These are phyloP conservation scores for Xylaria grammica DNA, from an alignment of 495 filamentous ascomycete species.

Conservation along the genomic window DNA sequence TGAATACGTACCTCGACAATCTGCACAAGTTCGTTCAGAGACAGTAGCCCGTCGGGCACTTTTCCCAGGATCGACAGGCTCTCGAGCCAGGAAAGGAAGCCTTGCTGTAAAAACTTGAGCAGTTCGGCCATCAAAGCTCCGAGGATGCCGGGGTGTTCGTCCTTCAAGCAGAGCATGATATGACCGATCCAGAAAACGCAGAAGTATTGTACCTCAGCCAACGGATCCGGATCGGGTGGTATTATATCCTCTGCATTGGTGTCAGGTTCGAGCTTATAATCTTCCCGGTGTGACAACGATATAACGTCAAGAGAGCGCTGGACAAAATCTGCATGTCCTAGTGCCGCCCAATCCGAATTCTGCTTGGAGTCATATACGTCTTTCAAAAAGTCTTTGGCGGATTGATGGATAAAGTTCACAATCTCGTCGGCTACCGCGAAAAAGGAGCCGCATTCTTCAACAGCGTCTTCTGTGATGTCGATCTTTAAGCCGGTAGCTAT, in stretches of 20 bases:
- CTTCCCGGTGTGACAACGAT: not conserved
- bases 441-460: slow-evolving; percentile 37
- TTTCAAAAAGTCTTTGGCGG: slow-evolving; percentile 47
- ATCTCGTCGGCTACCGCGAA: slow-evolving; percentile 34
- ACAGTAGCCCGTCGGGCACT: not conserved
- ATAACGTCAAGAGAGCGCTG: not conserved
- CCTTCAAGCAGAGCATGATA: not conserved
- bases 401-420: slow-evolving; percentile 48
- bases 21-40: not conserved
- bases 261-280: not conserved
- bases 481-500: slow-evolving; percentile 18
- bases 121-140: slow-evolving; percentile 23
- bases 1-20: not conserved
- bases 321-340: not conserved
- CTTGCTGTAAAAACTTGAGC: slow-evolving; percentile 26
- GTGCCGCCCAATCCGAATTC: not conserved
- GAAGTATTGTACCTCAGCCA: not conserved
- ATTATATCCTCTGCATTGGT: not conserved
- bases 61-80: slow-evolving; percentile 16
- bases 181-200: not conserved
- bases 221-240: not conserved
- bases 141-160: not conserved
- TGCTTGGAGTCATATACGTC: slow-evolving; percentile 20
- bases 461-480: not conserved
- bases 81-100: slow-evolving; percentile 40